Conservation (phyloP, 495 filamentous ascomycete species). For the Aspergillus olivimuriae region DNA sequence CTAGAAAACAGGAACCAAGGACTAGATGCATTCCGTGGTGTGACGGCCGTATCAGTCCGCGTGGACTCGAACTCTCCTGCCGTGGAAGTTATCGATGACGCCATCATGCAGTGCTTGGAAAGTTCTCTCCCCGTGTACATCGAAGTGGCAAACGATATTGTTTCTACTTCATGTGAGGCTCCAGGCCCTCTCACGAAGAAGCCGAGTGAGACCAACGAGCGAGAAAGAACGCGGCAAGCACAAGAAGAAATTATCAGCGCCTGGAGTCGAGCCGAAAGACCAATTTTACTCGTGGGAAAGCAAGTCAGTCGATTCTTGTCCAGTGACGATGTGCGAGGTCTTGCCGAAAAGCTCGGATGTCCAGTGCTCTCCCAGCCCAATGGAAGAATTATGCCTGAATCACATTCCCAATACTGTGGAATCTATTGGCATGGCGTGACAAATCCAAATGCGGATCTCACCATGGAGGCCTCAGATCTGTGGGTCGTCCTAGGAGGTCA, state of each 20-base stretch:
- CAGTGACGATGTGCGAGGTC: background rate
- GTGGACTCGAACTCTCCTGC: background rate
- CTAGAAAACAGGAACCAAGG: constrained; percentile 1
- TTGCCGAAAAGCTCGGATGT: background rate
- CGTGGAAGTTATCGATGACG: background rate
- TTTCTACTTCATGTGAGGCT: too few relatives aligned
- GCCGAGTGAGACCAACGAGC: too few relatives aligned
- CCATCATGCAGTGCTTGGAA: background rate
- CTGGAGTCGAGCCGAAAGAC: constrained; percentile 1
- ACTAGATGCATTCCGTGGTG: constrained; percentile 1
- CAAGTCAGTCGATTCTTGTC: background rate
- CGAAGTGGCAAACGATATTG: constrained; percentile 7
- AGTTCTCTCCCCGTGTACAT: constrained; percentile 11
- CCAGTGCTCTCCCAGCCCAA: background rate
- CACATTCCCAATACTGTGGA: background rate
- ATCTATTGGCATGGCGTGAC: too few relatives aligned
- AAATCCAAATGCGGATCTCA: too few relatives aligned
- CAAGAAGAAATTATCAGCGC: background rate
- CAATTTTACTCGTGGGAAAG: constrained; percentile 8
- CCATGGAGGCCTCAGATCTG: background rate
- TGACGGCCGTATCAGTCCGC: background rate
- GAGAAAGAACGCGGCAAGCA: too few relatives aligned
- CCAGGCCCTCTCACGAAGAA: too few relatives aligned
- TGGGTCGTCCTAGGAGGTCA: background rate
- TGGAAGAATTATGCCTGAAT: background rate